Conservation (phyloP, 257 asterid genomes). For the Solanum etuberosum region DNA sequence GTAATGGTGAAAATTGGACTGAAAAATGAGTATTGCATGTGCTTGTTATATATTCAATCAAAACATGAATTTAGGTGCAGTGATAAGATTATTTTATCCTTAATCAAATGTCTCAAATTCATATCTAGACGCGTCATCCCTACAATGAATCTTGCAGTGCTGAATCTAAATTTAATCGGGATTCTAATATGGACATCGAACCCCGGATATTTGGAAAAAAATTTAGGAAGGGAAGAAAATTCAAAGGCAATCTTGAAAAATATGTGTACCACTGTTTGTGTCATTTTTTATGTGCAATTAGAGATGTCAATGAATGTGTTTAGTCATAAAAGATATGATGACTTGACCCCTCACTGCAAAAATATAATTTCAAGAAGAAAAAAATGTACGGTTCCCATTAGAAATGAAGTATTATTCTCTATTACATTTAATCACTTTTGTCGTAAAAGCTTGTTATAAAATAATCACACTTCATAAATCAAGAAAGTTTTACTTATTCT, state of each 20-base stretch:
- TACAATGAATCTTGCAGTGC: rapidly evolving
- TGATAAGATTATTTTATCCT: rapidly evolving
- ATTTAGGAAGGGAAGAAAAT: neutral
- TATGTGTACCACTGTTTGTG: neutral
- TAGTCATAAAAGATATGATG: neutral
- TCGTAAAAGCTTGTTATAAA: neutral
- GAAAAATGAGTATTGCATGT: neutral
- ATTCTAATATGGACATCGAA: too few species aligned
- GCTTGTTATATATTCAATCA: neutral
- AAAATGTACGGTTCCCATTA: neutral
- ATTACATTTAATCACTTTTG: neutral
- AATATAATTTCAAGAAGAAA: neutral
- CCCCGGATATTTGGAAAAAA: too few species aligned
- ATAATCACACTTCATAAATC: neutral
- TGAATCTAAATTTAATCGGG: rapidly evolving
- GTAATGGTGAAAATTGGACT: neutral
- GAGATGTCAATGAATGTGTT: neutral
- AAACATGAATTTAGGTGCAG: neutral
- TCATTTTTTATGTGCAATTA: neutral
- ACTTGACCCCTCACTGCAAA: neutral
- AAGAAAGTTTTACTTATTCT: neutral
- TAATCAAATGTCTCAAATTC: too few species aligned
- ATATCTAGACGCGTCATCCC: rapidly evolving
- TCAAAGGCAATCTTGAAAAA: neutral
- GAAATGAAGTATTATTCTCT: neutral